phyloP scores from a whole-genome alignment of 176 grass and related monocot species.

The Avena atlantica region DNA sequence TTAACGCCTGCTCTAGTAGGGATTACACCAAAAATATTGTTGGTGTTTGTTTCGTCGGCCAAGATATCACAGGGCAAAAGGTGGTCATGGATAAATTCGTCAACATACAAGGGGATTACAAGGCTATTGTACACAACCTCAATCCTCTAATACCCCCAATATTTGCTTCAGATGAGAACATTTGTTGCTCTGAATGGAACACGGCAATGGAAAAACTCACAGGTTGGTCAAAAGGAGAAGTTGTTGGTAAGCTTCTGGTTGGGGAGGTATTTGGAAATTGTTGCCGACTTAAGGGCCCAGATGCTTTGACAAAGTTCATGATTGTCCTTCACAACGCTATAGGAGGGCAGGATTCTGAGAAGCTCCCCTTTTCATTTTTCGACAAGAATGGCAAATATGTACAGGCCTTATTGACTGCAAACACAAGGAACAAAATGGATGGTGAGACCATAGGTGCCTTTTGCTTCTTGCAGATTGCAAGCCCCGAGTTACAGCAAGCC shows the following conservation, averaged over 20 bases:
- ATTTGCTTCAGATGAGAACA: conserved; percentile 98
- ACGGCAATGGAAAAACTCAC: conserved; percentile 97
- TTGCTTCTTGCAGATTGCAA: conserved; percentile 97
- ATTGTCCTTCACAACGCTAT: conserved; percentile 90
- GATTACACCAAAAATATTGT: conserved; percentile 88
- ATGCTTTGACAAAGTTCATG: conserved; percentile 96
- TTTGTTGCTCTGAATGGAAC: conserved; percentile 97
- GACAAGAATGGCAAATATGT: conserved; percentile 95
- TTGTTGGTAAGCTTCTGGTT: conserved; percentile 78
- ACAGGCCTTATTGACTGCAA: conserved; percentile 85
- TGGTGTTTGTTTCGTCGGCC: conserved; percentile 87
- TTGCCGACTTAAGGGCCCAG: conserved; percentile 85
- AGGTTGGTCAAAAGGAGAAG: conserved; percentile 85
- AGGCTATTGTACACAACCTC: conserved; percentile 90
- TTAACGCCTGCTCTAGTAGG: conserved; percentile 93
- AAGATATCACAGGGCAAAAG: conserved; percentile 92
- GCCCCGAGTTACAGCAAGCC: conserved; percentile 89
- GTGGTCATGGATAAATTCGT: conserved; percentile 98
- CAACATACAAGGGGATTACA: conserved; percentile 99
- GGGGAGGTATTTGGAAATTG: conserved; percentile 92
- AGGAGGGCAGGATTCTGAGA: conserved; percentile 84
- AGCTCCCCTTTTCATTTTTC: conserved; percentile 90
- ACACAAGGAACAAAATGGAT: conserved; percentile 83
- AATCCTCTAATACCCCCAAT: conserved; percentile 97
- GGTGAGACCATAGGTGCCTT: conserved; percentile 81